Evolutionary conservation across 2,329 filamentous ascomycete genomes (phyloP), one percentile per base, ranked within the genome.

Genomic region (Plenodomus biglobosus): DNA sequence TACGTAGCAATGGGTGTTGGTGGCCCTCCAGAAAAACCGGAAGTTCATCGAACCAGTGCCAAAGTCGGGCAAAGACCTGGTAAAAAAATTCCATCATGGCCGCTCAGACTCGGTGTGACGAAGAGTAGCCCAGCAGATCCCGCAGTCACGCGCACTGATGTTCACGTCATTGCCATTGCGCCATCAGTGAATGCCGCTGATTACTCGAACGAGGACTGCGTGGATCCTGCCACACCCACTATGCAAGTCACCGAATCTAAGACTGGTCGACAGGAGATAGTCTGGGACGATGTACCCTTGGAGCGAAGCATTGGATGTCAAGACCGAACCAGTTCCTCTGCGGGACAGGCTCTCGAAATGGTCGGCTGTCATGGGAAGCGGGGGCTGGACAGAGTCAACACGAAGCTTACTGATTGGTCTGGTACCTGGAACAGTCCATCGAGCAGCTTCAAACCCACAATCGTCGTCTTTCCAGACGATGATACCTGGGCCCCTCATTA

Each of bases 181-280:
- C 64, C 64, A 4, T 53, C 56, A 1, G 53, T 46, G 52, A 43
- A 18, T 18, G 18, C 39, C 2, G 45, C 42, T 1, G 44, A 46
- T 5, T 10, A 27, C 2, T 20, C 40, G 16, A 44, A 51, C 11
- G 36, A 56, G 5, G 41, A 38, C 11, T 38, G 21, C 20, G 38
- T 44, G 3, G 55, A 62, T 40, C 50, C 57, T n/a, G 56, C 56
- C n/a, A 70, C 62, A 3, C 64, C 68, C 0, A 70, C 62, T 2
- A 70, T 66, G 59, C 68, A 71, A 19, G 57, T 65, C 6, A 60
- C 66, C 2, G 61, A 71, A 30, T 66, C 68, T 1, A 53, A 50
- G 2, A 61, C 47, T 38, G 58, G 59, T 2, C 56, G 50, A 27
- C 69, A 69, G 39, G 61, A 66, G 41, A 50, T 70, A 1, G 42